A percentile compares a stretch with the other conserved stretches of the same genome.
These are phyloP conservation scores for Vitis cinerea DNA, from an alignment of 164 flowering plant species.

Conservation along the genomic window DNA sequence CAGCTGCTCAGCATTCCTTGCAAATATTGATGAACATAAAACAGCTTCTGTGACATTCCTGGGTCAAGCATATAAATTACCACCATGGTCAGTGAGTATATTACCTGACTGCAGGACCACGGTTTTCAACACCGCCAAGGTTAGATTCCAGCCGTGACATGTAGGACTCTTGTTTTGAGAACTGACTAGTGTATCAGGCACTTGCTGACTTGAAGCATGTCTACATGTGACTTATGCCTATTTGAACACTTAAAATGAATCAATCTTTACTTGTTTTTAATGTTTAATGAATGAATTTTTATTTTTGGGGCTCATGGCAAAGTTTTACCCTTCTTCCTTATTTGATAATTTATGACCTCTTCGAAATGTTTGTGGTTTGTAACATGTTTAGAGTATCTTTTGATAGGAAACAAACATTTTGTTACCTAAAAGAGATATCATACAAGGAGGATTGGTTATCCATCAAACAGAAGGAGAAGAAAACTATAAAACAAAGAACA, in stretches of 20 bases:
- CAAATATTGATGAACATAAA: conserved; percentile 77
- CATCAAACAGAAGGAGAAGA: no score
- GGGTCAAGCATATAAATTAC: conserved; percentile 60
- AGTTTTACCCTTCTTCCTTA: no score
- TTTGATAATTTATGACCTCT: no score
- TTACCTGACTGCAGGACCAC: conserved; percentile 75
- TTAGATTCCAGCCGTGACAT: conserved; percentile 19
- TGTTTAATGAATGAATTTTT: neutral
- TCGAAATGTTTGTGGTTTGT: no score
- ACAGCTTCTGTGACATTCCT: conserved; percentile 53
- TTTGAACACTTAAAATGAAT: neutral
- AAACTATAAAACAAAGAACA: no score
- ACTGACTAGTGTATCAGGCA: neutral
- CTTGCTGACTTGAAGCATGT: neutral
- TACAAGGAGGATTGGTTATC: no score
- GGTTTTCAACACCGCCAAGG: conserved; percentile 92
- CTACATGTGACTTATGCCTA: neutral
- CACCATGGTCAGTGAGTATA: conserved; percentile 97
- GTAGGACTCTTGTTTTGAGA: neutral
- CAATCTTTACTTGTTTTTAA: neutral
- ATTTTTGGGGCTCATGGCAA: no score
- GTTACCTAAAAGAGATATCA: no score
- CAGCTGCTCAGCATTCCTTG: conserved; percentile 83
- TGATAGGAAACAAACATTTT: no score
- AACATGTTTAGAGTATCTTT: no score